These are phyloP conservation scores for Ascosphaera pollenicola DNA, from an alignment of 2,329 filamentous ascomycete species.

Conservation along the genomic window DNA sequence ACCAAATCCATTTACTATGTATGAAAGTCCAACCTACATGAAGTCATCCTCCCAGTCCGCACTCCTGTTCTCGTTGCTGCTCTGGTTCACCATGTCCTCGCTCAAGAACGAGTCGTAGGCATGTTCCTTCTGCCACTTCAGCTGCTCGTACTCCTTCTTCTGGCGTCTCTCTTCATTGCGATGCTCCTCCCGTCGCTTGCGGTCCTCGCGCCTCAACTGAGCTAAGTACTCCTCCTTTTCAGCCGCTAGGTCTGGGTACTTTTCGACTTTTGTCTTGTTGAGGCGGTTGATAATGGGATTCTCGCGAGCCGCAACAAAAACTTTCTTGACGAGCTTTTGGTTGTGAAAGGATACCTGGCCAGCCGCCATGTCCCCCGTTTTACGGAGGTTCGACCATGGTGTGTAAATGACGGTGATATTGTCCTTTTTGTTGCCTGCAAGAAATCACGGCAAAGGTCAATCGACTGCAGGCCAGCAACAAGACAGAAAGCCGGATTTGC, in stretches of 20 bases:
- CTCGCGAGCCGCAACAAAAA: constrained; percentile 59
- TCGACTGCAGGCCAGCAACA: neutral
- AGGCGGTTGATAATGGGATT: constrained; percentile 91
- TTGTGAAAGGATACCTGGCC: constrained; percentile 94
- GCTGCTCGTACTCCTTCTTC: constrained; percentile 56
- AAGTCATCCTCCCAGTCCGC: constrained; percentile 71
- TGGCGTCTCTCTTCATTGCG: constrained; percentile 20
- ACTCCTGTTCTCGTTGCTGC: constrained; percentile 68
- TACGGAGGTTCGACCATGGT: constrained; percentile 88
- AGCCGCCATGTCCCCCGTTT: constrained; percentile 85
- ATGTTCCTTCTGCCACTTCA: constrained; percentile 93
- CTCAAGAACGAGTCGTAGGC: constrained; percentile 85
- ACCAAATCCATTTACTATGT: neutral
- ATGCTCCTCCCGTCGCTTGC: constrained; percentile 19
- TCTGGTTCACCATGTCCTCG: constrained; percentile 53
- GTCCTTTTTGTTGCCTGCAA: constrained; percentile 84
- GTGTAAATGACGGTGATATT: constrained; percentile 95
- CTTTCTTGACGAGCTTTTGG: constrained; percentile 55
- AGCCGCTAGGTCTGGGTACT: constrained; percentile 58
- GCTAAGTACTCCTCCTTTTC: constrained; percentile 60
- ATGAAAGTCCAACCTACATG: constrained; percentile 35
- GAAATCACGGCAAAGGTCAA: neutral
- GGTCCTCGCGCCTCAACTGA: constrained; percentile 48
- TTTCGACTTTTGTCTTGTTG: constrained; percentile 88
- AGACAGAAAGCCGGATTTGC: constrained; percentile 3